phyloP scores from a whole-genome alignment of 306 rosid genomes.

The Sindora glabra region DNA sequence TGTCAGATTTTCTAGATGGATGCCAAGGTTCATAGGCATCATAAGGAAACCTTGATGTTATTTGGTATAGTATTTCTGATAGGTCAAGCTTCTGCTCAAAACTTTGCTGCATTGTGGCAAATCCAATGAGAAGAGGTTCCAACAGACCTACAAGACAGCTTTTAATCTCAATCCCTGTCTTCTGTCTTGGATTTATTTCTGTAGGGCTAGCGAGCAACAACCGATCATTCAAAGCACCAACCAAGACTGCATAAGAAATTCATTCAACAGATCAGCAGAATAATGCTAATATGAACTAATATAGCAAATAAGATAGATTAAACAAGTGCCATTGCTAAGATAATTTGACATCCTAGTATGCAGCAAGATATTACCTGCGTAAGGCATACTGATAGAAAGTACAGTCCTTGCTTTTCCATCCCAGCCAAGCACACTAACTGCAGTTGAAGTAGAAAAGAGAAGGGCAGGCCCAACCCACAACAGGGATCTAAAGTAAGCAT shows the following conservation, averaged over 20 bases:
- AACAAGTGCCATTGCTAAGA: slow-evolving; percentile 9
- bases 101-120: slow-evolving; percentile 90
- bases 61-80: slow-evolving; percentile 91
- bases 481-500: slow-evolving; percentile 79
- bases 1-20: slow-evolving; percentile 2
- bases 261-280: too few species aligned
- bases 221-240: slow-evolving; percentile 91
- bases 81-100: slow-evolving; percentile 95
- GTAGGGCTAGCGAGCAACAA: slow-evolving; percentile 77
- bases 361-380: slow-evolving; percentile 51
- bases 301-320: neutral
- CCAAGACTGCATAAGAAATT: slow-evolving; percentile 54
- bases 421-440: slow-evolving; percentile 91
- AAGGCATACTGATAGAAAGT: slow-evolving; percentile 75
- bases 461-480: slow-evolving; percentile 98
- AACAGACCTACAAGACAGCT: slow-evolving; percentile 98
- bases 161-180: slow-evolving; percentile 77
- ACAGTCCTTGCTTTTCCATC: slow-evolving; percentile 93
- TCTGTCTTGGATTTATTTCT: slow-evolving; percentile 83
- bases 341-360: slow-evolving; percentile 12
- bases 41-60: slow-evolving; percentile 81
- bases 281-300: neutral
- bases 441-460: slow-evolving; percentile 88
- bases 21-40: neutral
- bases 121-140: slow-evolving; percentile 97